Percentiles rank a stretch among this genome's conserved stretches.
Conservation (phyloP, 2,329 filamentous ascomycete species). For the Sclerotinia borealis region DNA sequence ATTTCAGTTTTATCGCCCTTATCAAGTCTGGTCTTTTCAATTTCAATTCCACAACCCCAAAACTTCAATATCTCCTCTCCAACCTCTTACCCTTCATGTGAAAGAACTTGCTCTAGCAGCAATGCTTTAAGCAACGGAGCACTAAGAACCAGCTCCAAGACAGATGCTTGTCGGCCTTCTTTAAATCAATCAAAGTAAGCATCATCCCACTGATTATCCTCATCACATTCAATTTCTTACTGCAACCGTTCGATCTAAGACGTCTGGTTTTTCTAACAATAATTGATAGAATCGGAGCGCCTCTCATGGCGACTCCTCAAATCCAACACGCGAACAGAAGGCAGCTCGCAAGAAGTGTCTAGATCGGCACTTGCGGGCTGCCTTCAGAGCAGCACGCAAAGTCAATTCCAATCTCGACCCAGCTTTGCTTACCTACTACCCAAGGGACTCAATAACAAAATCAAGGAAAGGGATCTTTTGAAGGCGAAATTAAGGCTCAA, state of each 20-base stretch:
- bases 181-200: too few relatives aligned
- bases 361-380: too few relatives aligned
- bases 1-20: background rate
- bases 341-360: background rate
- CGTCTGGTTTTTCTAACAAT: background rate
- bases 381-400: too few relatives aligned
- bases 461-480: background rate
- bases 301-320: background rate
- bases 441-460: background rate
- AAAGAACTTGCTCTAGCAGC: background rate
- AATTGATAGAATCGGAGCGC: background rate
- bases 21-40: too few relatives aligned
- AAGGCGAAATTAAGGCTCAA: background rate
- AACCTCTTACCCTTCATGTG: background rate
- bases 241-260: too few relatives aligned
- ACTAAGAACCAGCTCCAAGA: too few relatives aligned
- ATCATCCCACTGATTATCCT: background rate
- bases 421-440: background rate
- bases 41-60: background rate
- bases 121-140: background rate
- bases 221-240: too few relatives aligned
- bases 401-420: too few relatives aligned
- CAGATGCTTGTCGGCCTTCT: background rate
- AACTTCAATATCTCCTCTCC: rapidly evolving
- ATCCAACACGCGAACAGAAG: background rate